Base-by-base conservation (phyloP, 495 filamentous ascomycete genomes). In the Aspergillus olivimuriae region DNA sequence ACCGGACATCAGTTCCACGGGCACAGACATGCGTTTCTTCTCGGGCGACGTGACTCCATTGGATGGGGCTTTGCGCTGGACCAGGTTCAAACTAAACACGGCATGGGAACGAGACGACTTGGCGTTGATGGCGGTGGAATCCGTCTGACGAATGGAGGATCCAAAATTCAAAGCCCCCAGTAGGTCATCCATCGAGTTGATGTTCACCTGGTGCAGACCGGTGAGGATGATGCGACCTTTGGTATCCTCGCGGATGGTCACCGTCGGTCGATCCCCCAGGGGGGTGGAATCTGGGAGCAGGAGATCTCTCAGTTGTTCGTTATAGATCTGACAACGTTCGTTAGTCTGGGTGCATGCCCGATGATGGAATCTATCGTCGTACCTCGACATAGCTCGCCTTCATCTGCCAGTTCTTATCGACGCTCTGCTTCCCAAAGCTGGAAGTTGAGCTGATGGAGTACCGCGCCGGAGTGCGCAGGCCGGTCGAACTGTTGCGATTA, bases 41-140 rank as follows among this genome's bases (percentile, higher is more conserved):
- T 72, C 71, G 6, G 70, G 66, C 6, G 79, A 63, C 2, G 70
- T 64, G 23, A 76, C 38, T 15, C 71, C 57, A 19, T 55, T 55
- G 32, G 81, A 5, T 28, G 24, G 76, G 32, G 69, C 76, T 61
- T 87, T 94, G 44, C 86, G 84, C 65, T 95, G 94, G 12, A 97
- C 74, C 11, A 99, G 73, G 52, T 96, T 96, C 50, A 99, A 66
- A 62, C 86, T 96, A 64, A 99, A 97, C 4, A 99, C 91, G 15
- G 92, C 92, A 59, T 99, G 92, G 12, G 92, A 99, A 46, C 92
- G 88, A n/a, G 92, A 99, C 2, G 94, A 97, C 54, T 94, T 89
- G 30, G 91, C 92, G 63, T 99, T 99, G 52, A 99, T 91, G 1
- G 94, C 92, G 9, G 92, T 99, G n/a, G 92, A 88, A 65, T 99